Base-by-base conservation (phyloP, 2,329 filamentous ascomycete genomes). In the Monosporascus sp. region DNA sequence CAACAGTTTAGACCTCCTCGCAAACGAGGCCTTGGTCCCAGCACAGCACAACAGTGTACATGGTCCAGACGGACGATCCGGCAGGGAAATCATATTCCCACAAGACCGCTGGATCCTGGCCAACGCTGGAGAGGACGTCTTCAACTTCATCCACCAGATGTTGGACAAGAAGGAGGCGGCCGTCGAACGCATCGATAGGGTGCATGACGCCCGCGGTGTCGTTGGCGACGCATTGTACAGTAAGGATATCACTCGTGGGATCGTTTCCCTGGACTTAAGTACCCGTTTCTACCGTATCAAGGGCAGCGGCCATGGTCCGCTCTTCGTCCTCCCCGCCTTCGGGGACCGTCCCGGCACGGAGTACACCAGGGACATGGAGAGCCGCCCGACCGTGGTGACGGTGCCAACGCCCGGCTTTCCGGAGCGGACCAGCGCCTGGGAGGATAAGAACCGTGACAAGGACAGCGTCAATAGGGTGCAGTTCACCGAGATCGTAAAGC, bases 51-150 rank as follows among this genome's bases (percentile, higher is more conserved):
- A 83, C 36, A 78, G 78, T 20, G 70, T 72, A 17, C 65, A 77
- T 11, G 82, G 83, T 0, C 77, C 79, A 0, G 75, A 79, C 38
- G 74, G 74, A 36, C 72, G 81, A 24, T 70, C 80, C 6, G 76
- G 77, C 3, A 74, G 83, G 20, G 75, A 77, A 52, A 73, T 87
- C 24, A 74, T 74, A 1, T 78, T 72, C 62, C 76, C 77, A 1
- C 81, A 84, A 68, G 79, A 82, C 62, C 72, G 74, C 9, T 85
- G 77, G 68, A 65, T 85, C 15, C 68, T 85, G 2, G 76, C 72
- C 57, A 82, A 83, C 55, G 74, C 75, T 0, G 78, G 78, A 4
- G 75, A 81, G 39, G 78, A 81, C 49, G 69, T 81, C 17, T 77
- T 72, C 54, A 60, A 65, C 7, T 69, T 71, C 50, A 63, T 85